phyloP scores from a whole-genome alignment of 2,329 filamentous ascomycete genomes.

The Talaromyces islandicus region DNA sequence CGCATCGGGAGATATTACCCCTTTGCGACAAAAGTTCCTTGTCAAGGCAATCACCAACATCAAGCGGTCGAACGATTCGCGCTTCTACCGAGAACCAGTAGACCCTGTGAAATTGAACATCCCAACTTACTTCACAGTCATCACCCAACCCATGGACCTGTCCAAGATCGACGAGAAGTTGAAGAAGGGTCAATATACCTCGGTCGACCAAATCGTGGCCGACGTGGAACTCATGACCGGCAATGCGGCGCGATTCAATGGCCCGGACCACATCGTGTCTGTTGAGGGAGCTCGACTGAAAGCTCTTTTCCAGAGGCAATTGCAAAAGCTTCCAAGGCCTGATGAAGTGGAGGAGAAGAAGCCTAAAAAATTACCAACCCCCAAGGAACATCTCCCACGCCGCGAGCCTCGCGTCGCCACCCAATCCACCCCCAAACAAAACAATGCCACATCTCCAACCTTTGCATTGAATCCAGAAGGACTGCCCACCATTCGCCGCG shows the following conservation, averaged over 20 bases:
- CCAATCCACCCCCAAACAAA: slow-evolving; percentile 33
- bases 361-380: slow-evolving; percentile 35
- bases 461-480: slow-evolving; percentile 75
- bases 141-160: slow-evolving; percentile 80
- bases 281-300: slow-evolving; percentile 58
- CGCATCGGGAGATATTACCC: slow-evolving; percentile 26
- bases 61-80: slow-evolving; percentile 80
- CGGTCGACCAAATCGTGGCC: slow-evolving; percentile 64
- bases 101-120: slow-evolving; percentile 68
- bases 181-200: slow-evolving; percentile 62
- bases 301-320: slow-evolving; percentile 54
- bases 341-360: slow-evolving; percentile 60
- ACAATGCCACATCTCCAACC: slow-evolving; percentile 35
- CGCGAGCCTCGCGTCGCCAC: slow-evolving; percentile 43
- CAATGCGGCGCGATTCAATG: slow-evolving; percentile 81
- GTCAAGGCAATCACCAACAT: slow-evolving; percentile 41
- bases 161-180: slow-evolving; percentile 74
- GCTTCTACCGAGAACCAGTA: slow-evolving; percentile 71
- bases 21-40: slow-evolving; percentile 38
- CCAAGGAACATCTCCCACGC: slow-evolving; percentile 40
- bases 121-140: slow-evolving; percentile 65
- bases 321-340: slow-evolving; percentile 54
- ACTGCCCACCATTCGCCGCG: slow-evolving; percentile 75
- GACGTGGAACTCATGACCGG: slow-evolving; percentile 73
- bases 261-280: slow-evolving; percentile 67